Conservation (phyloP, 208 protist species). For the Crithidia expoeki region DNA sequence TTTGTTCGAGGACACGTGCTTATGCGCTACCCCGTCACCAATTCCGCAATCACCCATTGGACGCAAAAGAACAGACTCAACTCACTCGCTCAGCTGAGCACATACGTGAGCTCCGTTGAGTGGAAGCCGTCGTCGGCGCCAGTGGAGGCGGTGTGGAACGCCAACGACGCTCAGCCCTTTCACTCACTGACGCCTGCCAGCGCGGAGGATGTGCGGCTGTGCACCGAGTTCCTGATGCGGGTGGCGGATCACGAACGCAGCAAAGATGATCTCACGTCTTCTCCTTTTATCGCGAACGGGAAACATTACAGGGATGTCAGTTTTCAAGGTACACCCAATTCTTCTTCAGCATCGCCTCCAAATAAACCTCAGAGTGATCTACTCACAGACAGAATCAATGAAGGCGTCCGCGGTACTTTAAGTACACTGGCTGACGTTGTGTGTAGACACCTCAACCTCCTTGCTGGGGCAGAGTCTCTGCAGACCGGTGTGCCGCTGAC, state of each 20-base stretch:
- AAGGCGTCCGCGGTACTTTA: constrained; percentile 9
- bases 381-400: constrained; percentile 2
- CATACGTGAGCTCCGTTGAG: not conserved
- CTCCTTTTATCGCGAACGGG: no score
- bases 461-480: constrained; percentile 45
- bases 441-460: constrained; percentile 12
- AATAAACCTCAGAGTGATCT: no score
- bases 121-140: constrained; percentile 4
- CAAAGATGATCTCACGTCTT: no score
- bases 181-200: constrained; percentile 20
- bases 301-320: no score
- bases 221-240: constrained; percentile 7
- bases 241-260: no score
- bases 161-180: constrained; percentile 30
- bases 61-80: no score
- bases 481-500: constrained; percentile 48
- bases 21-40: constrained; percentile 14
- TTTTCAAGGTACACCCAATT: no score
- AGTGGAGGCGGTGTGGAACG: constrained; percentile 20
- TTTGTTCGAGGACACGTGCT: constrained; percentile 11
- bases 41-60: not conserved
- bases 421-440: constrained; percentile 15
- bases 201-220: constrained; percentile 16
- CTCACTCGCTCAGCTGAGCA: not conserved
- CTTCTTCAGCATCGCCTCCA: no score